Evolutionary conservation across 495 filamentous ascomycete genomes (phyloP), one percentile per base, ranked within the genome.

Genomic region (Chaetomidium leptoderma): DNA sequence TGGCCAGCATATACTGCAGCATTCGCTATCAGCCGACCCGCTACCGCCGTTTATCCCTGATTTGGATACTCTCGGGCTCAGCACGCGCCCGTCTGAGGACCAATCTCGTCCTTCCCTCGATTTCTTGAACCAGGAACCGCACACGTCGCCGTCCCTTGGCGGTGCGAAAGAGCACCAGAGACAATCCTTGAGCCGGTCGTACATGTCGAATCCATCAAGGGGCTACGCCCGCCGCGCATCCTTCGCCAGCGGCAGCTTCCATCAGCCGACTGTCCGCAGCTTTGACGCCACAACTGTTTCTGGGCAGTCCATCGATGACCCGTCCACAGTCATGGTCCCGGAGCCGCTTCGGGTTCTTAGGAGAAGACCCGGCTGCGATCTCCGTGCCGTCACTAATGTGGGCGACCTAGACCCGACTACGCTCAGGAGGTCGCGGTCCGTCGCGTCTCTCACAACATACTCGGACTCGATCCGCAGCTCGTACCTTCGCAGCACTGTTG

Each of bases 351-450:
- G 79, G 23, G 80, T 88, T 58, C 83, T 98, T 39, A 83, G 93
- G 55, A 82, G 93, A 66, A 83, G 89, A 27, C 95, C 92, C 17
- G 93, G 93, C 47, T 91, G 93, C 35, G 86, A 97, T 74, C 76
- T 98, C 49, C 85, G 90, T 60, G 89, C 86, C 24, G 90, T 84
- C 48, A 78, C 83, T 27, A 89, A 87, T 66, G 86, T 88, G 24
- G 81, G 83, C 59, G 89, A 91, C 39, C 65, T 88, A 8, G 83
- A 88, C 46, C 64, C 65, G 6, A 27, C 77, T 33, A 70, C 77
- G 4, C 63, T 78, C 23, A 76, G 78, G 49, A 80, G 84, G 61
- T 88, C 88, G 23, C 81, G 77, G 37, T 95, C 91, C 7, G 80
- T 85, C 19, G 85, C 81, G 24, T 92, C 90, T 5, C 69, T 91